Evolutionary conservation across 805 yeast species (phyloP).

Genomic region (Starmerella kuoi): DNA sequence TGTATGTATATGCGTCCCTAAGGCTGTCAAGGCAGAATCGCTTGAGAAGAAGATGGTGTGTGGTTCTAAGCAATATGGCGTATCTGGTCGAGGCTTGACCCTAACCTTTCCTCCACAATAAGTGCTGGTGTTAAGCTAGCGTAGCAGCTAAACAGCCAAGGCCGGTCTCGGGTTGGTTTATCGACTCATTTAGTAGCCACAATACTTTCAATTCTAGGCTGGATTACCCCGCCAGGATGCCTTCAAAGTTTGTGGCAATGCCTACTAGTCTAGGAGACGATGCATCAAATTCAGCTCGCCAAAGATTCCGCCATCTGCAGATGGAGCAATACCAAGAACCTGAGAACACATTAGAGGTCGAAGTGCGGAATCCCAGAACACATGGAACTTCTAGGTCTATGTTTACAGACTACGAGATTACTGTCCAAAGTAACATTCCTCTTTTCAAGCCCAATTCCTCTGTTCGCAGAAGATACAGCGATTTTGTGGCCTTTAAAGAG

Average conservation of each 20-base stretch:
- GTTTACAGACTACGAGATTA: slow-evolving; percentile 86
- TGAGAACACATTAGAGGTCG: slow-evolving; percentile 85
- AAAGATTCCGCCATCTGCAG: not conserved
- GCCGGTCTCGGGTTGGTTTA: too few relatives aligned
- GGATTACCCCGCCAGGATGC: slow-evolving; percentile 10
- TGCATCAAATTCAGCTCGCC: not conserved
- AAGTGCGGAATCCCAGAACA: slow-evolving; percentile 70
- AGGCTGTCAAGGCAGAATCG: too few relatives aligned
- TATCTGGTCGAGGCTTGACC: too few relatives aligned
- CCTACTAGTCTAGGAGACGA: slow-evolving; percentile 19
- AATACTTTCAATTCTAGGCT: too few relatives aligned
- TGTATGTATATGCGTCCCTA: too few relatives aligned
- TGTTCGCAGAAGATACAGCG: slow-evolving; percentile 80
- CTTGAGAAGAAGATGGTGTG: too few relatives aligned
- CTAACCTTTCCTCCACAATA: too few relatives aligned
- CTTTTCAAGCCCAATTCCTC: slow-evolving; percentile 54
- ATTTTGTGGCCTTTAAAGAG: slow-evolving; percentile 70
- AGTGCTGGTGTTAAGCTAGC: too few relatives aligned
- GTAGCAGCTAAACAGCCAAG: too few relatives aligned
- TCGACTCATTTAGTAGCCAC: too few relatives aligned
- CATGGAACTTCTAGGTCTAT: slow-evolving; percentile 50
- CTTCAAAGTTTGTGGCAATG: slow-evolving; percentile 20
- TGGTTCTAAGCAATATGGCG: too few relatives aligned
- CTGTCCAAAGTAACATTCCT: slow-evolving; percentile 85
- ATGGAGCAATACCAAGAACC: slow-evolving; percentile 84